A percentile compares a stretch with the other conserved stretches of the same genome.
Conservation (phyloP, 306 rosid genomes). For the Rubus parviflorus region DNA sequence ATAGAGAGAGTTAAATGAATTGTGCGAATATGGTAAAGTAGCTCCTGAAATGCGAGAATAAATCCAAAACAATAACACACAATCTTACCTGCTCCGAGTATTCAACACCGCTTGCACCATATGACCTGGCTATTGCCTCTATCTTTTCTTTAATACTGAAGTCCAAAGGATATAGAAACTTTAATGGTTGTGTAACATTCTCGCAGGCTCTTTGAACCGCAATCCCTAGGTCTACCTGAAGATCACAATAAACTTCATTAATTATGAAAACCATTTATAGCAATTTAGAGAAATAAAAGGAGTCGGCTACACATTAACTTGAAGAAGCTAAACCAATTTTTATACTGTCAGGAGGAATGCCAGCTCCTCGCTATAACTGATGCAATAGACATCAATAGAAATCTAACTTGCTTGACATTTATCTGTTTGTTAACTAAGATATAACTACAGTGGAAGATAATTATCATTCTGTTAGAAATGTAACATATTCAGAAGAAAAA, state of each 20-base stretch:
- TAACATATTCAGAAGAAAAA: neutral
- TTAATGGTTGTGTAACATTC: slow-evolving; percentile 67
- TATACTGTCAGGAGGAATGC: neutral
- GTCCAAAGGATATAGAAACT: slow-evolving; percentile 82
- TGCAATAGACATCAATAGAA: neutral
- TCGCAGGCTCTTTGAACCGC: slow-evolving; percentile 91
- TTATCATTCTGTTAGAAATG: neutral
- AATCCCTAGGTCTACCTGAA: slow-evolving; percentile 87
- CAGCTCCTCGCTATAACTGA: neutral
- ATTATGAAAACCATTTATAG: slow-evolving; percentile 6
- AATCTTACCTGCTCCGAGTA: slow-evolving; percentile 84
- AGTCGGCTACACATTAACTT: neutral
- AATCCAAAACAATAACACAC: neutral
- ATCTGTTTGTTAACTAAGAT: neutral
- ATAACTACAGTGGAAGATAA: neutral
- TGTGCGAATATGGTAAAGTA: too few species aligned
- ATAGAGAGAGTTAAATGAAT: neutral
- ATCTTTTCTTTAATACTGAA: slow-evolving; percentile 77
- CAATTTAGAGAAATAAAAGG: neutral
- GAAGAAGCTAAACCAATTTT: neutral
- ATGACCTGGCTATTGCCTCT: slow-evolving; percentile 91
- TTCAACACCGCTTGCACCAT: slow-evolving; percentile 85
- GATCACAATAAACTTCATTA: slow-evolving; percentile 28
- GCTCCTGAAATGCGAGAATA: too few species aligned
- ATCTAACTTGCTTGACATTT: neutral